Evolutionary conservation across 306 rosid genomes (phyloP).

Genomic region (Cyclanthera cordifolia): DNA sequence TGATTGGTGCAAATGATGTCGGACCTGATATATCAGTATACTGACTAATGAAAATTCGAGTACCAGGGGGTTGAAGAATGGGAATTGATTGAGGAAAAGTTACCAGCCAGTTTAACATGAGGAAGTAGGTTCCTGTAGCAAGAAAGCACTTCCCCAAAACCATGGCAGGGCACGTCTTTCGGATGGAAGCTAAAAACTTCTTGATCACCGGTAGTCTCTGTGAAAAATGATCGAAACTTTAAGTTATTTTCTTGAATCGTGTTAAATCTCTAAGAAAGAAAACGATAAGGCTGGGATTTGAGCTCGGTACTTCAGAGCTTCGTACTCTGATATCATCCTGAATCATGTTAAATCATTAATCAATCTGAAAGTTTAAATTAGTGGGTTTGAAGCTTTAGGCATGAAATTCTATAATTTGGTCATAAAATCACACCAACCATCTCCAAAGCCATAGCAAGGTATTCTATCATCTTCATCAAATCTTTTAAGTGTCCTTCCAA

Average conservation of each 20-base stretch:
- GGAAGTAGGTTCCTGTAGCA: constrained; percentile 21
- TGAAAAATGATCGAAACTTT: too few species aligned
- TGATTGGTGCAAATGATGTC: constrained; percentile 26
- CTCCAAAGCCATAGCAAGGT: constrained; percentile 30
- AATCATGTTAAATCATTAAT: too few species aligned
- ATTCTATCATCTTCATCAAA: constrained; percentile 25
- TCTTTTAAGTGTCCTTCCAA: constrained; percentile 21
- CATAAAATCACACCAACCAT: constrained; percentile 16
- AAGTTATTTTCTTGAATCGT: too few species aligned
- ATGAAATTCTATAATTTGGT: not conserved
- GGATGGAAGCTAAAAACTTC: constrained; percentile 19
- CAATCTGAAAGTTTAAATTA: too few species aligned
- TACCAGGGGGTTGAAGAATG: not conserved
- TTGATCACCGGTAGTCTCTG: constrained; percentile 19
- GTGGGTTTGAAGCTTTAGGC: too few species aligned
- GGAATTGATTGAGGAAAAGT: not conserved
- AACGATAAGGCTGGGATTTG: too few species aligned
- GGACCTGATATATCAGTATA: constrained; percentile 14
- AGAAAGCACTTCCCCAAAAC: constrained; percentile 21
- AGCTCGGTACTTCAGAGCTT: too few species aligned
- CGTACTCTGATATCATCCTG: too few species aligned
- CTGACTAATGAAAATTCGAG: not conserved
- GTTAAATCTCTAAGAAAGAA: too few species aligned
- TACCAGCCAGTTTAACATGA: constrained; percentile 17
- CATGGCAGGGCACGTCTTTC: constrained; percentile 11